Percentiles rank a stretch among this genome's conserved stretches.
Evolutionary conservation across 257 asterid species (phyloP).

Genomic region (Nicotiana undulata): DNA sequence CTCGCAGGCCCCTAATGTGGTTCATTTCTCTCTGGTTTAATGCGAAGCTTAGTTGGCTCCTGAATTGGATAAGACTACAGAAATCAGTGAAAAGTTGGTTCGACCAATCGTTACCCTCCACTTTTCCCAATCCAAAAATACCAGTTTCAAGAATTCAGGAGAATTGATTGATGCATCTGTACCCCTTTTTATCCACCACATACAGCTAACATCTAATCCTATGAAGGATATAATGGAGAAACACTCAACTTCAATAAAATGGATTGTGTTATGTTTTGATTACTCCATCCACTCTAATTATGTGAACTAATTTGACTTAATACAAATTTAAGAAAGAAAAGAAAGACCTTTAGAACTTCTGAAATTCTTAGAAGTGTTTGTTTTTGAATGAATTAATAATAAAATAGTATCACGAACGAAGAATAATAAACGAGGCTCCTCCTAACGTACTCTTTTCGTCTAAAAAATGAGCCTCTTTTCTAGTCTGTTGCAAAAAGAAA

Average conservation of each 20-base stretch:
- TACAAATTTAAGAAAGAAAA: no score
- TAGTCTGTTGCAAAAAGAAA: no score
- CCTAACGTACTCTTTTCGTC: no score
- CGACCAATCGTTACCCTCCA: conserved; percentile 11
- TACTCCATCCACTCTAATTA: no score
- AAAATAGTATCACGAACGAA: background rate
- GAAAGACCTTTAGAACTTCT: no score
- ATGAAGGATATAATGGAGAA: background rate
- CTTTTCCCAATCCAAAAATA: conserved; percentile 14
- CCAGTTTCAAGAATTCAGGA: background rate
- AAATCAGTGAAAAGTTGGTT: conserved; percentile 10
- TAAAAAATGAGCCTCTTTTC: no score
- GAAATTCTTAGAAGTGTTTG: no score
- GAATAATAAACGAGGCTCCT: no score
- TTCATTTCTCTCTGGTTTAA: conserved; percentile 1
- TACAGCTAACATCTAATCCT: background rate
- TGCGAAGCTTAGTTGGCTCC: conserved; percentile 32
- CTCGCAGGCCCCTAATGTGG: conserved; percentile 12
- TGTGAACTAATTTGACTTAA: no score
- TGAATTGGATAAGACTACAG: conserved; percentile 30
- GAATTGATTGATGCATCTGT: background rate
- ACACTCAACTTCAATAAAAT: conserved; percentile 3
- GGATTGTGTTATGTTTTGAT: no score
- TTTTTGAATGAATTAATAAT: background rate
- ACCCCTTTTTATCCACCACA: background rate